Evolutionary conservation across 768 basidiomycete species (phyloP), one percentile per base, ranked within the genome.

Genomic region (Terana coerulea): DNA sequence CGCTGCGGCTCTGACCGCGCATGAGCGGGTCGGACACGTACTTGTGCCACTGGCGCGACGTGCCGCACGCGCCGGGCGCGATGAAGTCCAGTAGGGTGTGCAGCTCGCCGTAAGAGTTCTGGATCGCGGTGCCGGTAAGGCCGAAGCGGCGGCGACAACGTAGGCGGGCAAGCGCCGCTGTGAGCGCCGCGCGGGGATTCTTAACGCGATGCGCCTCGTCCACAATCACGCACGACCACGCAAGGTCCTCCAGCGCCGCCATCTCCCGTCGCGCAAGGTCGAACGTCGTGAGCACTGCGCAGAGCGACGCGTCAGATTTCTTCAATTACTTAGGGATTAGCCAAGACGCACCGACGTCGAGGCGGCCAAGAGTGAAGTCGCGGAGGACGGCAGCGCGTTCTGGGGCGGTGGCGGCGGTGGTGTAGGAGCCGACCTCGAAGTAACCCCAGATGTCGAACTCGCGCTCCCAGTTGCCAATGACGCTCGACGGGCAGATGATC

Each of bases 361-460:
- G 69, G 45, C 91, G 77, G 0, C 95, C 95, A 62, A 87, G 69
- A 57, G 78, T 80, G 67, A 98, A 98, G 47, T 88, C 81, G 0
- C 72, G 71, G 0, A 92, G 67, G 0, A 88, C 77, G 0, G 72
- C 69, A 22, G 72, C 72, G 45, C 87, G 80, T 25, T 81, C 74
- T 39, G 78, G 71, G 0, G 63, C 74, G 15, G 21, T 46, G 30
- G 34, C 17, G 0, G 59, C 60, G 0, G 84, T 83, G 15, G 73
- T 78, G 60, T 88, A 94, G 44, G 83, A 66, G 1, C 84, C 89
- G 34, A 89, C 83, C 67, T 95, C 91, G 57, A 98, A 95, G 65
- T 93, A 95, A 0, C 91, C 90, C 95, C 95, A 98, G 90, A 95
- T 54, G 57, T 84, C 69, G 49, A 98, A 83, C 66, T 99, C 95